A percentile compares a stretch with the other conserved stretches of the same genome.
Conservation (phyloP, 2,329 filamentous ascomycete species). For the Diaporthe longicolla region DNA sequence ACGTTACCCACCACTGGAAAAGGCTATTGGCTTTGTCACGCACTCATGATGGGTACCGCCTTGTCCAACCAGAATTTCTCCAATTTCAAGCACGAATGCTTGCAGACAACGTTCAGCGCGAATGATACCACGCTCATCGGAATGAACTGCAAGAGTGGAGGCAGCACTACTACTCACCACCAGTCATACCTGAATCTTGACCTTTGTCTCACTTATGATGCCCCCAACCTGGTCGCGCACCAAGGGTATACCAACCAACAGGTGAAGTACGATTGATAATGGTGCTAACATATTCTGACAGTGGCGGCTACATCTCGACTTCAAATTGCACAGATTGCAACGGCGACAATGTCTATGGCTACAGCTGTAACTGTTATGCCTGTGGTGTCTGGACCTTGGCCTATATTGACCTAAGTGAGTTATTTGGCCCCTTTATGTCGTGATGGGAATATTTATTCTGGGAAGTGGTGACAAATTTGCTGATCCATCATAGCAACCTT, state of each 20-base stretch:
- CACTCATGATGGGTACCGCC: background rate
- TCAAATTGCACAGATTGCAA: conserved; percentile 20
- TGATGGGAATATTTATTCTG: background rate
- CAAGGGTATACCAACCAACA: conserved; percentile 26
- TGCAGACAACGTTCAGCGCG: conserved; percentile 18
- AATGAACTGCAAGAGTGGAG: conserved; percentile 18
- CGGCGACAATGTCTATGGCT: conserved; percentile 22
- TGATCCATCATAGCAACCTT: conserved; percentile 8
- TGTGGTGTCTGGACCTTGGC: background rate
- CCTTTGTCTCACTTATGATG: conserved; percentile 33
- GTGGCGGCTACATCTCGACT: conserved; percentile 36
- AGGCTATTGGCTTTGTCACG: no score
- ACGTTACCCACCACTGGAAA: background rate
- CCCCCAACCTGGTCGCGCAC: conserved; percentile 23
- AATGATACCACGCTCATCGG: conserved; percentile 28
- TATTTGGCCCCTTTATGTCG: background rate
- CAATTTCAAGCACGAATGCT: conserved; percentile 34
- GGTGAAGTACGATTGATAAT: background rate
- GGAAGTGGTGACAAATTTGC: background rate
- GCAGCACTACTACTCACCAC: conserved; percentile 23
- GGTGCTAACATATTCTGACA: background rate
- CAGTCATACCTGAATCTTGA: conserved; percentile 34
- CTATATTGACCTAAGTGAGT: conserved; percentile 33
- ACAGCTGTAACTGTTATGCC: conserved; percentile 33
- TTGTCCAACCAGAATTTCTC: conserved; percentile 19